phyloP scores from a whole-genome alignment of 2,329 filamentous ascomycete species.

The Colletotrichum lentis region DNA sequence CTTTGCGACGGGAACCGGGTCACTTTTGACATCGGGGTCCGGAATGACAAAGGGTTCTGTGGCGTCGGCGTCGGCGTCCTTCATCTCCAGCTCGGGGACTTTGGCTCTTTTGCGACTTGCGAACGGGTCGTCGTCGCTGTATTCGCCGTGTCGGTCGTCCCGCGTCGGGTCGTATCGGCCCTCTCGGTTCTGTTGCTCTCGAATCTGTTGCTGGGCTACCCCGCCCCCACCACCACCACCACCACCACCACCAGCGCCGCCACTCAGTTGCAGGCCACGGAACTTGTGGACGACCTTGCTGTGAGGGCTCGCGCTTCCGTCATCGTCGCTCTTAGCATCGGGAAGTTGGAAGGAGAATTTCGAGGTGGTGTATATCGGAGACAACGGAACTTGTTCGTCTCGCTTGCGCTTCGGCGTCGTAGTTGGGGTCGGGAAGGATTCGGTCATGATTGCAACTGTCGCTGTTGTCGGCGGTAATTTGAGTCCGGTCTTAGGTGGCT shows the following conservation, averaged over 20 bases:
- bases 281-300: constrained; percentile 62
- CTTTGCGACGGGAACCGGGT: constrained; percentile 13
- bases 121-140: constrained; percentile 43
- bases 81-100: constrained; percentile 47
- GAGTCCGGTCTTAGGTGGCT: constrained; percentile 15
- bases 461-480: constrained; percentile 28
- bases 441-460: constrained; percentile 21
- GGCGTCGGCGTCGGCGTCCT: constrained; percentile 39
- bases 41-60: constrained; percentile 36
- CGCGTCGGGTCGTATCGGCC: constrained; percentile 26
- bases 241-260: constrained; percentile 45
- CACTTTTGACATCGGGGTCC: constrained; percentile 31
- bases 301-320: constrained; percentile 62
- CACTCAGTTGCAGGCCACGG: constrained; percentile 57
- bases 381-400: constrained; percentile 47
- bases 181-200: constrained; percentile 32
- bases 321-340: constrained; percentile 48
- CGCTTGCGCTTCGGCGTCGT: constrained; percentile 59
- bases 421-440: constrained; percentile 33
- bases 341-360: constrained; percentile 58
- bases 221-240: constrained; percentile 56
- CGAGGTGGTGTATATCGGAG: constrained; percentile 42
- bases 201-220: constrained; percentile 45
- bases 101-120: constrained; percentile 51
- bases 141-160: constrained; percentile 42